phyloP scores from a whole-genome alignment of 1,284 basidiomycete genomes.

The Xerocomus amazonicus region DNA sequence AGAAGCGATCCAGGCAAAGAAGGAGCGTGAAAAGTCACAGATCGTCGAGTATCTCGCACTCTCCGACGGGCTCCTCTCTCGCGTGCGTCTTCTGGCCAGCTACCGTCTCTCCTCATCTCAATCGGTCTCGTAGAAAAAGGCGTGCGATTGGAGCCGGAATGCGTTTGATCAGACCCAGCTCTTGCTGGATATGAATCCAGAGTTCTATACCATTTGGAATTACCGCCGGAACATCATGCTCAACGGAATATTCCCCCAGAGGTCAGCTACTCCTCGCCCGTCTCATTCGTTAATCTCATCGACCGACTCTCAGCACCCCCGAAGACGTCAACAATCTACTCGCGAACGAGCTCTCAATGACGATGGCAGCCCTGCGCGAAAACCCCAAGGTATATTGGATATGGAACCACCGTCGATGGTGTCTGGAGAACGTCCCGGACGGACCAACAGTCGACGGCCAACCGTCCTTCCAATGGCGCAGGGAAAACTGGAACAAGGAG shows the following conservation, averaged over 20 bases:
- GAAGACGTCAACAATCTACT: slow-evolving; percentile 64
- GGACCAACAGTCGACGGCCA: slow-evolving; percentile 51
- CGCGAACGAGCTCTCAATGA: slow-evolving; percentile 74
- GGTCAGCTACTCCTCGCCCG: slow-evolving; percentile 38
- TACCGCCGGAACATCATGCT: slow-evolving; percentile 78
- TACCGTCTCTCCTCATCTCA: slow-evolving; percentile 4
- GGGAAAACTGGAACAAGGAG: slow-evolving; percentile 78
- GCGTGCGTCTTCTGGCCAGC: slow-evolving; percentile 43
- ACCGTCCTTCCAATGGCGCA: slow-evolving; percentile 62
- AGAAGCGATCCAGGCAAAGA: slow-evolving; percentile 65
- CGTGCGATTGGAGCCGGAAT: slow-evolving; percentile 60
- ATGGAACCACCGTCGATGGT: slow-evolving; percentile 96
- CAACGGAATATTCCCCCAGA: slow-evolving; percentile 65
- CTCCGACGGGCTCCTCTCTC: slow-evolving; percentile 58
- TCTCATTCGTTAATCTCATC: slow-evolving; percentile 2
- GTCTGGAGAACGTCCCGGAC: slow-evolving; percentile 77
- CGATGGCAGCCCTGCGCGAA: slow-evolving; percentile 71
- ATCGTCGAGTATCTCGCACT: slow-evolving; percentile 74
- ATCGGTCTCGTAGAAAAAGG: slow-evolving; percentile 53
- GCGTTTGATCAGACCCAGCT: slow-evolving; percentile 72
- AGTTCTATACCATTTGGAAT: slow-evolving; percentile 94
- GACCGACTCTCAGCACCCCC: slow-evolving; percentile 45
- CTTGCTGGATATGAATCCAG: slow-evolving; percentile 80
- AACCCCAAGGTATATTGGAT: slow-evolving; percentile 96
- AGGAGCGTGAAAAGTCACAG: slow-evolving; percentile 67